Base-by-base conservation (phyloP, 208 protist genomes). In the Leishmania tropica region DNA sequence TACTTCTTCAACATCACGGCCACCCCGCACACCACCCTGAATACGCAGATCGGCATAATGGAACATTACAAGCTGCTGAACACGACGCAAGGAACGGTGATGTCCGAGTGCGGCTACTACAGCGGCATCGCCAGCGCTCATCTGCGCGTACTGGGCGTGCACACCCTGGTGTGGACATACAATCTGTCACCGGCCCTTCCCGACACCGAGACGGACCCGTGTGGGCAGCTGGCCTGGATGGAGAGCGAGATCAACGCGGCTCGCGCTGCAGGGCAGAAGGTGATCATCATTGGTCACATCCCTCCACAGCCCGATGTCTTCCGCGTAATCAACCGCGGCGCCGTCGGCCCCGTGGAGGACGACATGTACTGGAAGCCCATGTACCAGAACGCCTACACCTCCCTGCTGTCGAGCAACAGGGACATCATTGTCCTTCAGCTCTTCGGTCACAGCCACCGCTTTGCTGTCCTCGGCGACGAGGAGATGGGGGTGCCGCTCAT, bases 371-470 rank as follows among this genome's bases (percentile, higher is more conserved):
- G 93, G 92, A 92, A 94, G 78, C 77, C 88, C 28, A 67, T 31
- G 21, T 97, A 90, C 81, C 88, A 90, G 76, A 84, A 42, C 6
- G n/a, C 54, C 47, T 97, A 94, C 86, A 84, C 85, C 47, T 60
- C 2, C 5, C 74, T 96, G 35, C 80, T 97, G 31, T 64, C 54
- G 21, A 70, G 84, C 40, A 92, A 93, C 83, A 79, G 54, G 7
- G 83, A 88, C 53, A 89, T 81, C 28, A 79, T 97, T 21, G 70
- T 54, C 40, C 1, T 92, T 37, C 92, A 96, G 83, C 68, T 97
- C 48, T 97, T 88, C 79, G 94, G 91, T 45, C 94, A 97, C 83
- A 87, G 85, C n/a, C 94, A 97, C 85, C 48, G 89, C 70, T 95
- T 96, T 82, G 83, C 79, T 8, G 83, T 88, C 53, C 64, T 94